A percentile compares a stretch with the other conserved stretches of the same genome.
These are phyloP conservation scores for Gossypium herbaceum DNA, from an alignment of 345 rosid genomes.

Conservation along the genomic window DNA sequence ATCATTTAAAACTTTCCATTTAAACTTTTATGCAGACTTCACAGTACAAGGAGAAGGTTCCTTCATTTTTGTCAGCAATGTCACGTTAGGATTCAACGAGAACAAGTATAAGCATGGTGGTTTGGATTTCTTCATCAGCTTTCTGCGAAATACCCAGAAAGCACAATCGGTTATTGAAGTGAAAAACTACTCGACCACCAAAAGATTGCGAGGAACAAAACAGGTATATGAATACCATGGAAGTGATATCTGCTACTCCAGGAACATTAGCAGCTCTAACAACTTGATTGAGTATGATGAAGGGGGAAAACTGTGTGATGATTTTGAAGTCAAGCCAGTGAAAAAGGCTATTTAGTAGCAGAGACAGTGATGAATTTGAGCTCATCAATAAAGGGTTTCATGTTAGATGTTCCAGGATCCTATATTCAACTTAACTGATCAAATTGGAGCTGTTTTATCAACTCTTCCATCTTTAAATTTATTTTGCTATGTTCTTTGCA, in stretches of 20 bases:
- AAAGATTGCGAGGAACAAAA: conserved; percentile 46
- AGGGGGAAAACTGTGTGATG: conserved; percentile 29
- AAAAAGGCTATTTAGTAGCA: not conserved
- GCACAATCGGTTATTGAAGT: conserved; percentile 48
- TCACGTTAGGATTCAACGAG: conserved; percentile 43
- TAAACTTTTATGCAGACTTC: not conserved
- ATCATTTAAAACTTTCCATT: not conserved
- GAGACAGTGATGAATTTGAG: not conserved
- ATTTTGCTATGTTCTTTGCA: not conserved
- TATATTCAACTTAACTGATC: not conserved
- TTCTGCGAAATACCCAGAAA: conserved; percentile 44
- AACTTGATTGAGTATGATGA: conserved; percentile 53
- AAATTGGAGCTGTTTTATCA: not conserved
- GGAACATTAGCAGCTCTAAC: conserved; percentile 74
- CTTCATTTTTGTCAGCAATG: conserved; percentile 14
- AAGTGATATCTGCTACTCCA: conserved; percentile 51
- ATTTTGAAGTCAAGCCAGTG: not conserved
- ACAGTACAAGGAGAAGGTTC: not conserved
- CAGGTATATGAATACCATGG: conserved; percentile 54
- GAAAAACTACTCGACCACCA: conserved; percentile 44
- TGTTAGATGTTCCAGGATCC: not conserved
- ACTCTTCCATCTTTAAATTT: not conserved
- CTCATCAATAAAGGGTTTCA: not conserved
- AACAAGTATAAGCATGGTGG: conserved; percentile 21
- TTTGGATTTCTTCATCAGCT: conserved; percentile 7